These are phyloP conservation scores for Mycosarcoma mackinlayi DNA, from an alignment of 1,284 basidiomycete genomes.

Conservation along the genomic window DNA sequence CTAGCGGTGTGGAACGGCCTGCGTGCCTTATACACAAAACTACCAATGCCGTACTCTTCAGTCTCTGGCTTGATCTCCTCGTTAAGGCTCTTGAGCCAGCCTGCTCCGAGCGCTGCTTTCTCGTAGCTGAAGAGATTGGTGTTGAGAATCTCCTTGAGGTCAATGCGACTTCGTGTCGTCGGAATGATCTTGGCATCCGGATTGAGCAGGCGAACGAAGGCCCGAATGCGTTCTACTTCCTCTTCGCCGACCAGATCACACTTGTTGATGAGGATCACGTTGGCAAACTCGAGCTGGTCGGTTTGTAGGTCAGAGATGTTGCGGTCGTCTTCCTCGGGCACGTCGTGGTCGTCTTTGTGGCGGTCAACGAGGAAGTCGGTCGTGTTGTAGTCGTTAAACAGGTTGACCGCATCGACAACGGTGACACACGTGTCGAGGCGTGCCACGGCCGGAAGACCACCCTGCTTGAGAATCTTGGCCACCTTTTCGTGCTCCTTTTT, in stretches of 20 bases:
- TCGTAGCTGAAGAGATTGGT: conserved; percentile 69
- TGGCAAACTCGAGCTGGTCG: conserved; percentile 70
- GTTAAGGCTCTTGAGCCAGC: conserved; percentile 70
- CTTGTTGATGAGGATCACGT: conserved; percentile 71
- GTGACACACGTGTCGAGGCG: conserved; percentile 61
- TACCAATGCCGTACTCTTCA: conserved; percentile 64
- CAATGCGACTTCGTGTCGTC: conserved; percentile 66
- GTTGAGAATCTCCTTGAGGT: conserved; percentile 68
- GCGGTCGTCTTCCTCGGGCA: conserved; percentile 70
- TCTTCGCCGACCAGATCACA: conserved; percentile 66
- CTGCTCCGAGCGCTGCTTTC: conserved; percentile 70
- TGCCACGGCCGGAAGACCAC: conserved; percentile 69
- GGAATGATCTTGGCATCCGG: conserved; percentile 69
- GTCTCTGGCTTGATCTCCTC: conserved; percentile 71
- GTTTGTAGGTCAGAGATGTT: conserved; percentile 71
- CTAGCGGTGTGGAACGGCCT: conserved; percentile 71
- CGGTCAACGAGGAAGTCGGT: conserved; percentile 71
- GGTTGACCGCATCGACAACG: conserved; percentile 59
- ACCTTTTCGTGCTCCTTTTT: conserved; percentile 61
- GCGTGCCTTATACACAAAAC: conserved; percentile 57
- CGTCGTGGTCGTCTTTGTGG: conserved; percentile 49
- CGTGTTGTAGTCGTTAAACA: conserved; percentile 70
- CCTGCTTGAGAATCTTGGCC: conserved; percentile 69
- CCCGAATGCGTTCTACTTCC: conserved; percentile 66
- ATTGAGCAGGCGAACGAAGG: conserved; percentile 70